Conservation (phyloP, 2,329 filamentous ascomycete species). For the Claviceps spartinae region DNA sequence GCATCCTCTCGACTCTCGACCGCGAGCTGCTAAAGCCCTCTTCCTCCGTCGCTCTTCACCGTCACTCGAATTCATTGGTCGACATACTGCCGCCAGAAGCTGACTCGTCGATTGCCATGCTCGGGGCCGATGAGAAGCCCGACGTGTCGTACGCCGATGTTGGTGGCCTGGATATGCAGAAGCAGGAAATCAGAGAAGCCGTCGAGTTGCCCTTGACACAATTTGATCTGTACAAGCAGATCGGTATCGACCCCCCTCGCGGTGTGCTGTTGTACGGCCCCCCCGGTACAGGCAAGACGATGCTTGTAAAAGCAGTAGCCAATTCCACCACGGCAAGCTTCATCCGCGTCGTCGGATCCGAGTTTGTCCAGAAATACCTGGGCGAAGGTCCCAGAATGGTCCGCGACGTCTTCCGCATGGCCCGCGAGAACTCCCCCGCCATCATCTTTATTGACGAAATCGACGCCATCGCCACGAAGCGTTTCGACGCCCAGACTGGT, state of each 20-base stretch:
- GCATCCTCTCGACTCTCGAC: constrained; percentile 94
- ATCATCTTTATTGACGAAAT: constrained; percentile 99
- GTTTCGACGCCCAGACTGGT: constrained; percentile 96
- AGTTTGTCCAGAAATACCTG: constrained; percentile 98
- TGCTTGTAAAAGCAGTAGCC: constrained; percentile 95
- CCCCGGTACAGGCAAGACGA: constrained; percentile 91
- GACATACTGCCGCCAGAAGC: constrained; percentile 98
- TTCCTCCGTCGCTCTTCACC: constrained; percentile 91
- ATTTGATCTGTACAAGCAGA: constrained; percentile 98
- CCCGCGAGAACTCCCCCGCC: constrained; percentile 89
- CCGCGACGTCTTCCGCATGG: constrained; percentile 97
- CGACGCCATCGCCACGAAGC: constrained; percentile 96
- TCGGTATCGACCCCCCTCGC: constrained; percentile 93
- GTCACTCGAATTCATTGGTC: constrained; percentile 95
- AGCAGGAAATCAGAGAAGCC: constrained; percentile 96
- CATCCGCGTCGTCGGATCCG: constrained; percentile 93
- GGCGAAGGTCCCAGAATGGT: constrained; percentile 98
- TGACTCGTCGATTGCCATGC: constrained; percentile 97
- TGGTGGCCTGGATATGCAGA: constrained; percentile 97
- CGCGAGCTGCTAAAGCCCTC: constrained; percentile 96
- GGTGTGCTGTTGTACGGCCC: constrained; percentile 94
- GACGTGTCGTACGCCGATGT: constrained; percentile 97
- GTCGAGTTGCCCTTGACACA: constrained; percentile 94
- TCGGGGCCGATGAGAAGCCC: constrained; percentile 91
- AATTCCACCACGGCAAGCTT: constrained; percentile 98